Percentiles rank a stretch among this genome's conserved stretches.
Evolutionary conservation across 192 early-diverging fungal species (phyloP).

Genomic region (Podila horticola): DNA sequence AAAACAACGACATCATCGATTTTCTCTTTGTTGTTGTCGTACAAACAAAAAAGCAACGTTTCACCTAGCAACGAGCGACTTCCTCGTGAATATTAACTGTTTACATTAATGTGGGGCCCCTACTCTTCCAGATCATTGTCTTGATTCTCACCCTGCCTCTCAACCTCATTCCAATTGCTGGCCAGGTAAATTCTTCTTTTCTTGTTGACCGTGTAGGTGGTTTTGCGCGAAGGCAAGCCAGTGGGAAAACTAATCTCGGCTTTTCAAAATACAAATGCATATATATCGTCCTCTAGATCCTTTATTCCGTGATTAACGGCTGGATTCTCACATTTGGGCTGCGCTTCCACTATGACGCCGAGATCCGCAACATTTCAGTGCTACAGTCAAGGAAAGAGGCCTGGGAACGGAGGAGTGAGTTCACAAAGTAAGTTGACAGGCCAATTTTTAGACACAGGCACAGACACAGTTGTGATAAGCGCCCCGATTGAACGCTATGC

Average conservation of each 20-base stretch:
- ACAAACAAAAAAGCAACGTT: neutral
- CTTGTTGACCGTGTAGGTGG: too few relatives aligned
- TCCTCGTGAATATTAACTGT: too few relatives aligned
- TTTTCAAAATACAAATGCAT: conserved; percentile 37
- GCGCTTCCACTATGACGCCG: conserved; percentile 63
- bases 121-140: conserved; percentile 15
- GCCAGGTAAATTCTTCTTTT: conserved; percentile 23
- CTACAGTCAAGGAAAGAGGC: conserved; percentile 56
- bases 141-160: conserved; percentile 36
- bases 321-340: conserved; percentile 63
- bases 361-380: conserved; percentile 59
- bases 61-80: too few relatives aligned
- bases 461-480: too few relatives aligned
- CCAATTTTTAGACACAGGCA: too few relatives aligned
- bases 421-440: conserved; percentile 15
- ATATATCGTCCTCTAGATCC: conserved; percentile 30
- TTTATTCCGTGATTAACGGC: conserved; percentile 60
- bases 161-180: conserved; percentile 35
- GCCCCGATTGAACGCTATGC: neutral
- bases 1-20: neutral
- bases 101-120: neutral
- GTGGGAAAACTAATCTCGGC: too few relatives aligned
- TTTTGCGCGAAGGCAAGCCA: too few relatives aligned
- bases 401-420: conserved; percentile 50
- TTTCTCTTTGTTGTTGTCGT: conserved; percentile 10